Percentiles rank a stretch among this genome's conserved stretches.
Conservation (phyloP, 1,284 basidiomycete species). For the Ustilago nuda region DNA sequence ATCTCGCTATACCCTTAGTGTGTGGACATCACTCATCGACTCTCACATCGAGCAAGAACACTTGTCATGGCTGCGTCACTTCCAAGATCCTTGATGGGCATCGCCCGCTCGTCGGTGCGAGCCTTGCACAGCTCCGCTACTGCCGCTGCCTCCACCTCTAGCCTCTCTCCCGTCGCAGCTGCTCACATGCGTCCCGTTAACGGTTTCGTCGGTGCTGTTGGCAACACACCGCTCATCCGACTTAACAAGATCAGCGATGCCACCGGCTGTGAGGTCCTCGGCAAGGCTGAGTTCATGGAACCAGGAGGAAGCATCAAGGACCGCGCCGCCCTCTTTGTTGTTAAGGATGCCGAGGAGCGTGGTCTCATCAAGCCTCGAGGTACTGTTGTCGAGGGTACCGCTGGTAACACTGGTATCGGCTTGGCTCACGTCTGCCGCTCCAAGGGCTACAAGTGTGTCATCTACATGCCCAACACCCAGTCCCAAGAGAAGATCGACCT, state of each 20-base stretch:
- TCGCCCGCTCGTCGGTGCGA: conserved; percentile 36
- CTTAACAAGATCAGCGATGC: conserved; percentile 80
- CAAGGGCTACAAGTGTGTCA: conserved; percentile 96
- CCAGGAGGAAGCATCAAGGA: conserved; percentile 99
- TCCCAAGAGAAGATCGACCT: conserved; percentile 96
- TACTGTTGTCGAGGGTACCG: conserved; percentile 96
- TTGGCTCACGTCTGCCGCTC: conserved; percentile 91
- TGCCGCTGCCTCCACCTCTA: conserved; percentile 26
- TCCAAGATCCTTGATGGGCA: conserved; percentile 22
- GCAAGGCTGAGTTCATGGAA: conserved; percentile 98
- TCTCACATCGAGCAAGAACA: not conserved
- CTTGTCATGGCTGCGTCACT: conserved; percentile 28
- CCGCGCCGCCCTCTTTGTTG: conserved; percentile 89
- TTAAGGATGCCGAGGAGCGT: conserved; percentile 87
- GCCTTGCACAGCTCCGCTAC: conserved; percentile 27
- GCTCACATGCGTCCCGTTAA: conserved; percentile 69
- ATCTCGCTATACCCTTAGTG: not conserved
- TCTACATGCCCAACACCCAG: conserved; percentile 98
- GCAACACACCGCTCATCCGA: conserved; percentile 86
- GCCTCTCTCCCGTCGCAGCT: conserved; percentile 50
- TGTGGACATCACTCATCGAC: not conserved
- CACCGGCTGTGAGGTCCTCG: conserved; percentile 88
- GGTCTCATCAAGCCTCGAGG: conserved; percentile 85
- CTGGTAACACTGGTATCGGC: conserved; percentile 98
- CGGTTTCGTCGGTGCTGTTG: conserved; percentile 89